phyloP scores from a whole-genome alignment of 2,329 filamentous ascomycete genomes.

The Epicoccum sorghinum region DNA sequence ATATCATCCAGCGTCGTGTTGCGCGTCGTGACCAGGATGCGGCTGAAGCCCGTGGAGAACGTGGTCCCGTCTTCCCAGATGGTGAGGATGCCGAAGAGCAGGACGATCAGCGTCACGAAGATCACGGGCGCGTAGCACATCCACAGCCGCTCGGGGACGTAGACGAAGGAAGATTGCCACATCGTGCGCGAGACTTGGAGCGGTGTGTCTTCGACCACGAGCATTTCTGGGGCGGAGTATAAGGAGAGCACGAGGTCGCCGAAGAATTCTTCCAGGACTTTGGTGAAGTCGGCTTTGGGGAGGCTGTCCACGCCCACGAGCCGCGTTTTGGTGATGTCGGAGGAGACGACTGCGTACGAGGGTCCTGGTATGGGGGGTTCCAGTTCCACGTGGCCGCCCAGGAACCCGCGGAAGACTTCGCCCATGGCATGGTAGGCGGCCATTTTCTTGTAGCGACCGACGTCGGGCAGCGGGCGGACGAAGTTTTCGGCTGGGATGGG shows the following conservation, averaged over 20 bases:
- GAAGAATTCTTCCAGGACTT: slow-evolving; percentile 39
- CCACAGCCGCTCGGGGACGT: slow-evolving; percentile 39
- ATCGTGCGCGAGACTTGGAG: slow-evolving; percentile 29
- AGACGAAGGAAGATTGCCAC: slow-evolving; percentile 40
- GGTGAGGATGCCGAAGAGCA: slow-evolving; percentile 35
- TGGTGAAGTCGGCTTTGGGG: slow-evolving; percentile 29
- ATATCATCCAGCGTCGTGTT: slow-evolving; percentile 46
- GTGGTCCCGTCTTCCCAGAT: slow-evolving; percentile 46
- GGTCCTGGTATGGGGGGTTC: slow-evolving; percentile 36
- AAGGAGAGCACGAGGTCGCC: slow-evolving; percentile 44
- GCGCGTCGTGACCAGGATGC: slow-evolving; percentile 44
- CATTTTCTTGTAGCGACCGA: slow-evolving; percentile 39
- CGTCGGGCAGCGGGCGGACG: slow-evolving; percentile 32
- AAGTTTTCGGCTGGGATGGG: slow-evolving; percentile 31
- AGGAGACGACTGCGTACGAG: slow-evolving; percentile 33
- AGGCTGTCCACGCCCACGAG: slow-evolving; percentile 47
- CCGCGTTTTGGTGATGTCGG: slow-evolving; percentile 51
- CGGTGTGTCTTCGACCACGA: slow-evolving; percentile 25
- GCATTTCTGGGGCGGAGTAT: slow-evolving; percentile 43
- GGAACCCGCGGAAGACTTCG: slow-evolving; percentile 37
- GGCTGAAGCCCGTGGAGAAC: slow-evolving; percentile 42
- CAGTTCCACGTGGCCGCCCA: slow-evolving; percentile 39
- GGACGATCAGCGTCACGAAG: slow-evolving; percentile 32
- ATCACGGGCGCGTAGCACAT: slow-evolving; percentile 45
- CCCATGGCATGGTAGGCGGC: slow-evolving; percentile 46